Base-by-base conservation (phyloP, 2,329 filamentous ascomycete genomes). In the Talaromyces sp. region DNA sequence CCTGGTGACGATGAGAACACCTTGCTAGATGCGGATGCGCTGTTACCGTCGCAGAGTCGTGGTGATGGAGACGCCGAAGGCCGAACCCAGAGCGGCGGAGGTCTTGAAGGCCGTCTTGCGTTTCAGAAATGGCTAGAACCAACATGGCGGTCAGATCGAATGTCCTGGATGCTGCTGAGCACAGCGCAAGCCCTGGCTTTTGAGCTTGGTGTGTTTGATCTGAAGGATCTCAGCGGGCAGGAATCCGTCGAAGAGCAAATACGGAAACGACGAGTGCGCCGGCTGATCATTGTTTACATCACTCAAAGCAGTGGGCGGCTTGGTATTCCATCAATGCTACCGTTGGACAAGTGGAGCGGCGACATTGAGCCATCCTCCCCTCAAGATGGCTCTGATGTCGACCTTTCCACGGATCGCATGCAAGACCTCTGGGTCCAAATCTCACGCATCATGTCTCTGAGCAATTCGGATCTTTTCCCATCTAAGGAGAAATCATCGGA, bases 91-190 rank as follows among this genome's bases (percentile, higher is more conserved):
- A 74, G 76, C 57, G 70, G 72, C 54, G 83, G 83, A 31, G 85
- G 85, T n/a, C 83, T 91, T 21, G 90, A 91, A 51, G 91, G 91
- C 10, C 88, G 90, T 72, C 82, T 92, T 29, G 94, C 78, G 2
- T 79, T 97, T 64, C 92, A 96, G 70, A 93, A 91, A 72, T 97
- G 94, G 91, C 85, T 97, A 3, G 94, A 99, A 73, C 94, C 94
- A 2, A 93, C 91, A 9, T 97, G 93, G 91, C 84, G 93, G 67
- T 91, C 89, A 65, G 93, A 97, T 69, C 89, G 92, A 58, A 96
- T 97, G 90, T 96, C 91, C 71, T 97, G 93, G 93, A 97, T 97
- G 91, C 80, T 97, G 14, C 82, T 97, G 31, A 95, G 91, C 69
- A 95, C 92, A 41, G 92, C 91, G 14, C 90, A 93, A 79, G 90